These are phyloP conservation scores for Acer negundo DNA, from an alignment of 345 rosid genomes.

Conservation along the genomic window DNA sequence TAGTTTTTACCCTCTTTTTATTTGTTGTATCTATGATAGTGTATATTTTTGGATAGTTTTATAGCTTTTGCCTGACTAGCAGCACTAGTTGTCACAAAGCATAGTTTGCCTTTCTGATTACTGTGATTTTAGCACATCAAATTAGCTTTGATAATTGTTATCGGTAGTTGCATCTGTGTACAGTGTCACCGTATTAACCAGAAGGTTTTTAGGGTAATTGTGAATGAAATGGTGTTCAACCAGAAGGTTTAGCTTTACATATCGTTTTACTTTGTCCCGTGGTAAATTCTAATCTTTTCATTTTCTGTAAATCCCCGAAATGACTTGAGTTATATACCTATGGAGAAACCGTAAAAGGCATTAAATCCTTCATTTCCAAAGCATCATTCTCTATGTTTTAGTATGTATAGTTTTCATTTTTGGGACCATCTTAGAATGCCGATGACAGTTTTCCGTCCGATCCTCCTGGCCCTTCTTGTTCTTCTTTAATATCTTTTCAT, in stretches of 20 bases:
- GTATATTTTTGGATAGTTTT: conserved; percentile 9
- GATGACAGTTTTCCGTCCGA: too few species aligned
- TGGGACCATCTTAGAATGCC: too few species aligned
- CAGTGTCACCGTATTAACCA: not conserved
- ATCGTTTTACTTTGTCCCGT: too few species aligned
- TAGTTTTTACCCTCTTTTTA: conserved; percentile 29
- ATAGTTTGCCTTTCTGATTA: conserved; percentile 6
- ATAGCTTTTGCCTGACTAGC: conserved; percentile 1
- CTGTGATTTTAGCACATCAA: not conserved
- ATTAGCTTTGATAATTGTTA: not conserved
- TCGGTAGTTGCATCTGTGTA: not conserved
- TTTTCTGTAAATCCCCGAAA: too few species aligned
- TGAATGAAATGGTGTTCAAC: not conserved
- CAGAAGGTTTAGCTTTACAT: not conserved
- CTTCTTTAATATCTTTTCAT: too few species aligned
- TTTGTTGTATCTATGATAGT: conserved; percentile 11
- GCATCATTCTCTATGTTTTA: too few species aligned
- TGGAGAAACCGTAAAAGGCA: too few species aligned
- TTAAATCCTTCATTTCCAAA: too few species aligned
- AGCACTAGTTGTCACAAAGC: conserved; percentile 20
- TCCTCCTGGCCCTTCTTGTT: too few species aligned
- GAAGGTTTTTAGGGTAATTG: not conserved
- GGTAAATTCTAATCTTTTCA: not conserved
- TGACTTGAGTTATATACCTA: too few species aligned
- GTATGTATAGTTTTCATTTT: too few species aligned